Conservation (phyloP, 2,329 filamentous ascomycete species). For the Chaetothyriales sp. region DNA sequence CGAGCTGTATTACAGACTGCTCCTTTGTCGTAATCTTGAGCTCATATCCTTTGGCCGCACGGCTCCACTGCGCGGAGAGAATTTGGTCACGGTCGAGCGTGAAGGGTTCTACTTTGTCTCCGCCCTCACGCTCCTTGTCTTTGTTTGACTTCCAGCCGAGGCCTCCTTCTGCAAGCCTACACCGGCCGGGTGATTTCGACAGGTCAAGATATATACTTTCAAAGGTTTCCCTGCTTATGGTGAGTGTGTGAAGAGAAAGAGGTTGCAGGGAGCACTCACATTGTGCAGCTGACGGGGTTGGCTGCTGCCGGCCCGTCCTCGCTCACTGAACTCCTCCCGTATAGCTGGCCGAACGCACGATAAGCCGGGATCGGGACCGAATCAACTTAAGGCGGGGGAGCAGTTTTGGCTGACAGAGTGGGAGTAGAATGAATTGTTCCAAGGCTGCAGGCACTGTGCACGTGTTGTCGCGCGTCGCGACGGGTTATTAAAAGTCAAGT, state of each 20-base stretch:
- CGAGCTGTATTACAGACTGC: slow-evolving; percentile 77
- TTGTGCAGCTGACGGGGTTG: neutral
- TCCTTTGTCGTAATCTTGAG: slow-evolving; percentile 79
- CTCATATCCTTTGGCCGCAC: slow-evolving; percentile 82
- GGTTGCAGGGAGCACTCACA: neutral
- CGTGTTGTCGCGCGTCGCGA: no score
- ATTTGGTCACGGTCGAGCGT: slow-evolving; percentile 83
- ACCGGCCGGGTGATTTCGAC: slow-evolving; percentile 82
- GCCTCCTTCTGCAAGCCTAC: slow-evolving; percentile 85
- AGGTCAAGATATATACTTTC: slow-evolving; percentile 95
- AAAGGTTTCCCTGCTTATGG: slow-evolving; percentile 64
- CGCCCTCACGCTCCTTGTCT: slow-evolving; percentile 17
- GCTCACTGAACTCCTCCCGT: neutral
- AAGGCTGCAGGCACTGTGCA: no score
- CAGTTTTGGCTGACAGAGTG: neutral
- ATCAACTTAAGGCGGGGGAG: neutral
- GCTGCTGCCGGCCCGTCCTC: neutral
- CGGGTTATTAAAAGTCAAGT: no score
- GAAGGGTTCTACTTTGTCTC: slow-evolving; percentile 70
- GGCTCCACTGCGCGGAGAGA: slow-evolving; percentile 80
- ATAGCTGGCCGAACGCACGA: neutral
- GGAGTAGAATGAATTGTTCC: no score
- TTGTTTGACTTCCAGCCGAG: slow-evolving; percentile 81
- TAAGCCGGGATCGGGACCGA: neutral
- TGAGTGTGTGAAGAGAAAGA: neutral